Base-by-base conservation (phyloP, 1,139 yeast species). In the Blastobotrys aristatus region DNA sequence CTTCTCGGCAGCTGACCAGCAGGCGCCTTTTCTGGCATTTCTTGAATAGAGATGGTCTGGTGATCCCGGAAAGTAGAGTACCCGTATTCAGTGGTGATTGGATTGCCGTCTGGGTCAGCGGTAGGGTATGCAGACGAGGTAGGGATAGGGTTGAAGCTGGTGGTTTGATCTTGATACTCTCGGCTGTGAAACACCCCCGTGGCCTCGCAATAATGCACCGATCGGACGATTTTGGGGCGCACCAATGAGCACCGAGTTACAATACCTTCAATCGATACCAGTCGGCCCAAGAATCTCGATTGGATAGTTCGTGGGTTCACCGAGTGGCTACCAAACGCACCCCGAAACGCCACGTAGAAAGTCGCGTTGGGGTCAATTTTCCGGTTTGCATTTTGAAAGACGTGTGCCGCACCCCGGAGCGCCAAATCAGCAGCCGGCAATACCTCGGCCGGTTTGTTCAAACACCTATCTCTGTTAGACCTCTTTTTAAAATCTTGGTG, bases 21-120 rank as follows among this genome's bases (percentile, higher is more conserved):
- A 16, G 98, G 98, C 0, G 98, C 97, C 57, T 84, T 77, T 69
- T 92, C 99, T 1, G 98, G 99, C 92, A 94, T 87, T 70, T 92
- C 99, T 67, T 92, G 99, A 33, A 92, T 84, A 0, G 96, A 81
- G 32, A 92, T 77, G 40, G 89, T 85, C 68, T 92, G 99, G 63
- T 92, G 97, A 67, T 92, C 98, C 58, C 92, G 77, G 65, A 88
- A 92, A 18, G 95, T 88, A 18, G 94, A 84, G 63, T 83, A 86
- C 3, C 99, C 99, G 62, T 87, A 92, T 64, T 92, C 98, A 0
- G 97, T 90, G 30, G 79, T 75, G 54, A 92, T 70, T 57, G 88
- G 86, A 66, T 90, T 84, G 13, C 97, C 97, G 46, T 88, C 92
- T 30, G 85, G 76, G 64, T 94, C 98, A 60, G 87, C 95, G 0